phyloP scores from a whole-genome alignment of 1,284 basidiomycete species.

The Entoloma clypeatum region DNA sequence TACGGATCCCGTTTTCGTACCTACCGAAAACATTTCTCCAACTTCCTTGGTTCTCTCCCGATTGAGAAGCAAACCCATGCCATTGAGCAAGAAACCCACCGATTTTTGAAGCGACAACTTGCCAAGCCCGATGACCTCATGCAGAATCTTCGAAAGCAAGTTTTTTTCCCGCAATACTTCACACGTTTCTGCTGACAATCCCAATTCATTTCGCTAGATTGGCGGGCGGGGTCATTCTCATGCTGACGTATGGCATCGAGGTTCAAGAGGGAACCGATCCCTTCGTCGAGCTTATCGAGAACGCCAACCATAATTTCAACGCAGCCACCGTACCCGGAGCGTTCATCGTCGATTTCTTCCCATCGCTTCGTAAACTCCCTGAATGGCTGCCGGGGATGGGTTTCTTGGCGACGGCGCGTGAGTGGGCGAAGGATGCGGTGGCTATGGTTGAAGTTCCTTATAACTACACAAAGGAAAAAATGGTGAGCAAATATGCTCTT shows the following conservation, averaged over 20 bases:
- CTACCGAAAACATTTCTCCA: slow-evolving; percentile 30
- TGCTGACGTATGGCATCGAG: slow-evolving; percentile 37
- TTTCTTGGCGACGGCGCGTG: slow-evolving; percentile 39
- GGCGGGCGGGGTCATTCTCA: slow-evolving; percentile 36
- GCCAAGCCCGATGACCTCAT: slow-evolving; percentile 23
- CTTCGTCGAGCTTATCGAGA: slow-evolving; percentile 40
- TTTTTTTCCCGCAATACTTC: neutral
- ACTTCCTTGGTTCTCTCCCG: slow-evolving; percentile 17
- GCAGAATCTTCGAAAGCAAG: slow-evolving; percentile 28
- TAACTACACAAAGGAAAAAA: slow-evolving; percentile 35
- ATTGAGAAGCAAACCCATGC: slow-evolving; percentile 20
- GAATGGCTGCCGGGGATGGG: slow-evolving; percentile 47
- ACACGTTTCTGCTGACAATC: neutral
- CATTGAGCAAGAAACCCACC: slow-evolving; percentile 22
- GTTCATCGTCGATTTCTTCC: slow-evolving; percentile 40
- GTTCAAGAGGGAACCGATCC: slow-evolving; percentile 34
- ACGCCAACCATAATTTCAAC: slow-evolving; percentile 38
- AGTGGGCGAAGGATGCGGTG: slow-evolving; percentile 29
- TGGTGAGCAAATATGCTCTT: slow-evolving; percentile 27
- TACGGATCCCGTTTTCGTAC: slow-evolving; percentile 31
- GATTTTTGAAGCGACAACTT: slow-evolving; percentile 25
- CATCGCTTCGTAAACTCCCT: slow-evolving; percentile 38
- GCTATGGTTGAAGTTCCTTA: slow-evolving; percentile 36
- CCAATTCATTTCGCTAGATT: slow-evolving; percentile 11
- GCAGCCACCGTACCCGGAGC: slow-evolving; percentile 36